Conservation (phyloP, 2,329 filamentous ascomycete species). For the Phaeosphaeriaceae sp. region DNA sequence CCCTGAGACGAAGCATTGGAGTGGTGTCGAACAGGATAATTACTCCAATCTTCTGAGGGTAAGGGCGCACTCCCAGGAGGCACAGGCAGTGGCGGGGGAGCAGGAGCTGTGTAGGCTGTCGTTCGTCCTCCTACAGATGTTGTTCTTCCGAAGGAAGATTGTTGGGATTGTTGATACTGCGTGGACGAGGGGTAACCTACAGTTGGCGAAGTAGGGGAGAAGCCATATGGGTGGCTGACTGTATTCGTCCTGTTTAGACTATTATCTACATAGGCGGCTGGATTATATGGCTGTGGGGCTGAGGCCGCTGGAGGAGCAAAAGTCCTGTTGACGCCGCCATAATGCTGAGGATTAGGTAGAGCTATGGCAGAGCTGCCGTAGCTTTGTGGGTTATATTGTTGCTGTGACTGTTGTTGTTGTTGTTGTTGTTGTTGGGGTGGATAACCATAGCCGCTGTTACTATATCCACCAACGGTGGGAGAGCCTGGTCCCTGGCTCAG, state of each 20-base stretch:
- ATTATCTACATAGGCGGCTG: conserved; percentile 52
- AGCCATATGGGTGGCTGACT: conserved; percentile 45
- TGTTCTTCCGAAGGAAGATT: conserved; percentile 41
- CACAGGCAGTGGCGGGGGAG: conserved; percentile 46
- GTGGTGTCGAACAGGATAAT: conserved; percentile 35
- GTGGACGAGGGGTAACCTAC: conserved; percentile 38
- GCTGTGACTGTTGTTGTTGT: conserved; percentile 36
- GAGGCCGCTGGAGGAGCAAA: conserved; percentile 35
- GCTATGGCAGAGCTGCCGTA: conserved; percentile 56
- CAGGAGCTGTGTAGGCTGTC: conserved; percentile 44
- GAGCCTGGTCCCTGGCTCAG: conserved; percentile 36
- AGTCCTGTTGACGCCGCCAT: conserved; percentile 48
- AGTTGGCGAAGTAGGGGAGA: conserved; percentile 44
- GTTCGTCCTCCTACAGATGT: conserved; percentile 37
- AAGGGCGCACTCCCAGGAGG: conserved; percentile 42
- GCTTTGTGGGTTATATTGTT: conserved; percentile 68
- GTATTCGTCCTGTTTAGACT: conserved; percentile 38
- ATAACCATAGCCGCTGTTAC: conserved; percentile 52
- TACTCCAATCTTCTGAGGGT: conserved; percentile 44
- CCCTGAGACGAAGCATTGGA: conserved; percentile 37
- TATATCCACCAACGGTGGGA: conserved; percentile 32
- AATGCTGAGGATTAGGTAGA: conserved; percentile 69
- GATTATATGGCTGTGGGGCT: conserved; percentile 52
- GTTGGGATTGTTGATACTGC: conserved; percentile 40
- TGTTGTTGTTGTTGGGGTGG: conserved; percentile 39